Evolutionary conservation across 257 asterid genomes (phyloP), one percentile per base, ranked within the genome.

Genomic region (Salvia hispanica): DNA sequence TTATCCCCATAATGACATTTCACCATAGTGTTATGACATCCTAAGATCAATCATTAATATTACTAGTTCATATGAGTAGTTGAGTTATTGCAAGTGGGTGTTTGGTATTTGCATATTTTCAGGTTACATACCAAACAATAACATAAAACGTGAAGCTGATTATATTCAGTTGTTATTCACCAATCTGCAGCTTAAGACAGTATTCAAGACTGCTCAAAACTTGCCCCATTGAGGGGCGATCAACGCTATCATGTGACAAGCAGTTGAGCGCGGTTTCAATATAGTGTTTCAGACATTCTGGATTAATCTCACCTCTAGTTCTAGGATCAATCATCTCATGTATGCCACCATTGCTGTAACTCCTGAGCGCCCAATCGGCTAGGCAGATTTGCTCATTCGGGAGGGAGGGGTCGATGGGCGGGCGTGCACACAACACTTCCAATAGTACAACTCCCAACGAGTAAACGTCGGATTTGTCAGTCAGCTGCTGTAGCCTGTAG

Each of bases 391-490:
- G 88, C 47, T 86, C 92, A 47, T 66, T 86, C 0, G 90, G 85
- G 46, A 82, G 87, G 44, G 13, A 71, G 0, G 90, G 82, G 62
- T 69, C 58, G 6, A 90, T 75, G 9, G 97, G 88, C 4, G 96
- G 86, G 65, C 97, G 76, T 34, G 84, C 96, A 34, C 85, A 84
- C 62, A 88, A 4, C 6, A 82, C 92, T 66, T 90, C 95, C 11
- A 86, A 80, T 1, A 90, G 82, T 2, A 88, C 95, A 0, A 90
- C 96, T 0, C 97, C 95, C 15, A 84, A 90, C 0, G 97, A 88
- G 54, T 88, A 90, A 0, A 90, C 90, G 65, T 90, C 95, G 0
- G 95, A 86, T 46, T 90, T 90, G 18, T 90, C 92, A 1, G 95
- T 90, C 69, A 90, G 48, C 64, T 82, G 82, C n/a, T 88, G 97